Base-by-base conservation (phyloP, 306 rosid genomes). In the Castanopsis chinensis region DNA sequence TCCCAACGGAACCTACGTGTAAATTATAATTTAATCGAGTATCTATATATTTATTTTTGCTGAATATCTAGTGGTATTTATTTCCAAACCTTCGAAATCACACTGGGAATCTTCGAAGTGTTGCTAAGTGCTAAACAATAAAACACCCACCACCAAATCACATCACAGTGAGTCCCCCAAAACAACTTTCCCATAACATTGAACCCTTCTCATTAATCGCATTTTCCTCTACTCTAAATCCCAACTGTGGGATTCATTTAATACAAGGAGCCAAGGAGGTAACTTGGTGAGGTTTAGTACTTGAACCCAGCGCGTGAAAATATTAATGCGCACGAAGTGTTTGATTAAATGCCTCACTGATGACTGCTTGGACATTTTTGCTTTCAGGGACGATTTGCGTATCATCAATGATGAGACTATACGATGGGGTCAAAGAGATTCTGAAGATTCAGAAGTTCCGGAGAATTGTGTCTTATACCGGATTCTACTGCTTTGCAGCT, bases 371-470 rank as follows among this genome's bases (percentile, higher is more conserved):
- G 65, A 32, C n/a, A 19, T 68, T 80, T 75, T 72, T 19, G 55
- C 57, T 68, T 69, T 27, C 81, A 78, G 86, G 76, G 45, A 12
- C 19, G 61, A 61, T 58, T 84, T 76, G 45, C 43, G 45, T 5
- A 27, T 49, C 61, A 73, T 28, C 76, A 6, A 64, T 51, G 27
- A 85, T 85, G 91, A 79, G 86, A 82, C 78, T 87, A 32, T 89
- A 80, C 51, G 76, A 90, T 12, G 92, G 91, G 49, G 81, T 88
- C 70, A 41, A 59, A 32, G 99, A 91, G 76, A 84, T 95, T 77
- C 68, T 89, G 11, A 91, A 95, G 89, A 92, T 95, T 83, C 98
- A 85, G 67, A 95, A 92, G 82, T 86, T 91, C 53, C 92, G 97
- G 54, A 89, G 98, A 84, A 32, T 88, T 15, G 98, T 91, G 64